Conservation (phyloP, 176 grass and related monocot species). For the Oryza officinalis region DNA sequence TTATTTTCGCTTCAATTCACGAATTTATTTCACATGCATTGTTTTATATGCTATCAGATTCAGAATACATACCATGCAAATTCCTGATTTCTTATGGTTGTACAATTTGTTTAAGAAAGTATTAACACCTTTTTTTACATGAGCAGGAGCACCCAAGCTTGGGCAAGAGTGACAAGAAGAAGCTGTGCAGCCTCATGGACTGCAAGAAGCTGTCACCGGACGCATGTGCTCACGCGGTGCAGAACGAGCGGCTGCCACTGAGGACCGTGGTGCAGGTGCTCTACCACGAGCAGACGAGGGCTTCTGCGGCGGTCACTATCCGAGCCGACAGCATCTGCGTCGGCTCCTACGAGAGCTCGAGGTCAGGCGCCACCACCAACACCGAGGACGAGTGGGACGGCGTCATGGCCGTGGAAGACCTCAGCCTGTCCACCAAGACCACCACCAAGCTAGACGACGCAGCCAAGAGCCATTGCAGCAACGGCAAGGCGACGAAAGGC, state of each 20-base stretch:
- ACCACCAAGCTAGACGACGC: constrained; percentile 25
- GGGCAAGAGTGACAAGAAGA: constrained; percentile 88
- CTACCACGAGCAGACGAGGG: constrained; percentile 79
- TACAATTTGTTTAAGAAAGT: too few relatives aligned
- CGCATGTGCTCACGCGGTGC: constrained; percentile 72
- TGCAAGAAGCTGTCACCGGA: constrained; percentile 85
- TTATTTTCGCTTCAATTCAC: neutral
- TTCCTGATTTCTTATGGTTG: neutral
- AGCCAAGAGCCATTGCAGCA: constrained; percentile 34
- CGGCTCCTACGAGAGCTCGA: constrained; percentile 89
- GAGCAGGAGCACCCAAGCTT: constrained; percentile 84
- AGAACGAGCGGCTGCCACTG: constrained; percentile 92
- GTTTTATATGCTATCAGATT: too few relatives aligned
- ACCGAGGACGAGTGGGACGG: constrained; percentile 88
- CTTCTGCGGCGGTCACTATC: constrained; percentile 55
- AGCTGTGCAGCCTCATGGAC: constrained; percentile 75
- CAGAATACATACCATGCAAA: too few relatives aligned
- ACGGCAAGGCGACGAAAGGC: constrained; percentile 53
- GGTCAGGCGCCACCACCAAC: constrained; percentile 83
- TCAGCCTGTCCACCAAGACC: constrained; percentile 46
- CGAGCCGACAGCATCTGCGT: constrained; percentile 62
- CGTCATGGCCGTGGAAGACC: constrained; percentile 49
- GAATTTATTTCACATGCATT: neutral
- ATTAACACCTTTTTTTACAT: neutral
- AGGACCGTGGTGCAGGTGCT: constrained; percentile 87